Percentiles rank a stretch among this genome's conserved stretches.
These are phyloP conservation scores for Drechmeria coniospora DNA, from an alignment of 2,329 filamentous ascomycete species.

Conservation along the genomic window DNA sequence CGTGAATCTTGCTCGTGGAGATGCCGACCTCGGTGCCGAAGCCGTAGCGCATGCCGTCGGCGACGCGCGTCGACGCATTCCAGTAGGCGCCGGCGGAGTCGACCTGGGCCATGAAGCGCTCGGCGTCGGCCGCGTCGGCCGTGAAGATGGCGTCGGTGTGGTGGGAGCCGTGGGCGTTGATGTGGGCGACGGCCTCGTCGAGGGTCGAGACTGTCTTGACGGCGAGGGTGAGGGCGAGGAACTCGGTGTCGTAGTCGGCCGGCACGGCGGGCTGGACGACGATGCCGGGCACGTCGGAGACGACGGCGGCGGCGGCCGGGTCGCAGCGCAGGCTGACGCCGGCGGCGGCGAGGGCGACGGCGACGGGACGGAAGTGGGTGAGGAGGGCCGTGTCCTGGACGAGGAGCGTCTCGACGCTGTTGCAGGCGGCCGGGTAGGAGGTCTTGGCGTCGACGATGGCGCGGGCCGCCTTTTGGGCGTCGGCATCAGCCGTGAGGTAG, in stretches of 20 bases:
- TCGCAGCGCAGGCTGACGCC: slow-evolving; percentile 81
- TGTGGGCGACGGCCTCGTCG: slow-evolving; percentile 65
- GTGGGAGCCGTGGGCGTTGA: slow-evolving; percentile 82
- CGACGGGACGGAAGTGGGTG: slow-evolving; percentile 55
- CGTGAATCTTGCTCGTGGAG: slow-evolving; percentile 97
- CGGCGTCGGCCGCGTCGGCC: slow-evolving; percentile 47
- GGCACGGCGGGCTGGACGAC: slow-evolving; percentile 50
- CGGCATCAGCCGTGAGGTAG: slow-evolving; percentile 69
- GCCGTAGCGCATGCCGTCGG: slow-evolving; percentile 91
- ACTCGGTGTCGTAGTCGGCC: slow-evolving; percentile 74
- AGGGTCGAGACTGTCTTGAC: slow-evolving; percentile 61
- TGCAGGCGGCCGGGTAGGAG: slow-evolving; percentile 90
- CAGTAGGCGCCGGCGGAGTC: slow-evolving; percentile 91
- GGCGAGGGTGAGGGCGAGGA: slow-evolving; percentile 69
- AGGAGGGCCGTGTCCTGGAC: slow-evolving; percentile 58
- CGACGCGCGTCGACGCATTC: slow-evolving; percentile 90
- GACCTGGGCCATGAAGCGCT: slow-evolving; percentile 69
- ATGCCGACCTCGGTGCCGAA: slow-evolving; percentile 98
- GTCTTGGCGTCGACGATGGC: slow-evolving; percentile 87
- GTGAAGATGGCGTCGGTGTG: slow-evolving; percentile 92
- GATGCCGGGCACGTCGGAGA: slow-evolving; percentile 31
- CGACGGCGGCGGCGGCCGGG: slow-evolving; percentile 44
- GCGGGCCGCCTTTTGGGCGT: slow-evolving; percentile 52
- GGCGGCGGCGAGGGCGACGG: slow-evolving; percentile 55
- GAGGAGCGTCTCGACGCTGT: slow-evolving; percentile 81